Evolutionary conservation across 345 rosid genomes (phyloP).

Genomic region (Mercurialis annua): DNA sequence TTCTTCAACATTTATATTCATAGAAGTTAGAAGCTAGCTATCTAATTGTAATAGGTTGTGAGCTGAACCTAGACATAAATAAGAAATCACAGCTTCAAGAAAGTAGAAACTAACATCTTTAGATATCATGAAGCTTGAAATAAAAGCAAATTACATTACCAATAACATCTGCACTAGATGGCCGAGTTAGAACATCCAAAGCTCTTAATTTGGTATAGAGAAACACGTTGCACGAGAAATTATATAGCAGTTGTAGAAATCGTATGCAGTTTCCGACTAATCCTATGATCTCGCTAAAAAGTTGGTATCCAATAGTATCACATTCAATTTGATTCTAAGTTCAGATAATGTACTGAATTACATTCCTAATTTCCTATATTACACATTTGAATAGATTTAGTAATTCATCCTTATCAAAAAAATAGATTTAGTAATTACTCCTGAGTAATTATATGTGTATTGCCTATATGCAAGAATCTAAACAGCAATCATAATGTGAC

Average conservation of each 20-base stretch:
- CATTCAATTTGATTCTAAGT: background rate
- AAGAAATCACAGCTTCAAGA: too few relatives aligned
- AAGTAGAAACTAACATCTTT: too few relatives aligned
- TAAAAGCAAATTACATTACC: background rate
- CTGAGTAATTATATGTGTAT: background rate
- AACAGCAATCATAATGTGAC: conserved; percentile 1
- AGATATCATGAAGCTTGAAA: background rate
- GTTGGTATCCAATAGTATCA: background rate
- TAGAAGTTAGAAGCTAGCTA: too few relatives aligned
- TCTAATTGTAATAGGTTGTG: too few relatives aligned
- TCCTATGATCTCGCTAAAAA: background rate
- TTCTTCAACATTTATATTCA: background rate
- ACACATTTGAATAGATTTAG: background rate
- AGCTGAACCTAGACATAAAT: too few relatives aligned
- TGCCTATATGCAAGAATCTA: background rate
- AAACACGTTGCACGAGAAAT: too few relatives aligned
- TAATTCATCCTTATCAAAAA: background rate
- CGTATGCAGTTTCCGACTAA: background rate
- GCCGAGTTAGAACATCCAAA: too few relatives aligned
- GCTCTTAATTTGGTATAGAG: too few relatives aligned
- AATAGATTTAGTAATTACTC: too few relatives aligned
- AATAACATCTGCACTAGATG: background rate
- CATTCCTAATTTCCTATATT: background rate
- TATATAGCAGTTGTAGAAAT: background rate
- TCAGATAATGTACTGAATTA: background rate